A percentile compares a stretch with the other conserved stretches of the same genome.
Evolutionary conservation across 352 stramenopile species (phyloP).

Genomic region (Phytophthora foliorum): DNA sequence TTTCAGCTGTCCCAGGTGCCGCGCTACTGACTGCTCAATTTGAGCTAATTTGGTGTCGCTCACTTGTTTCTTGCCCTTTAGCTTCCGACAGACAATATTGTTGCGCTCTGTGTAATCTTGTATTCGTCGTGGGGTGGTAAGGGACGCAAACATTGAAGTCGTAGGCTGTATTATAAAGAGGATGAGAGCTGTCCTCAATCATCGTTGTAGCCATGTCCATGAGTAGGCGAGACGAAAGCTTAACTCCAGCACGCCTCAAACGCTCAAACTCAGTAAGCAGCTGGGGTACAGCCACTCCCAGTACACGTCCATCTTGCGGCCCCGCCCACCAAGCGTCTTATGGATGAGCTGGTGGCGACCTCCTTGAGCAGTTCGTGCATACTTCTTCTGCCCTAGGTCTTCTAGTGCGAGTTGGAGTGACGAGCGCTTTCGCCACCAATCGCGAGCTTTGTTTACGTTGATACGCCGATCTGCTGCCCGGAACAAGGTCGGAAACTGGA

Average conservation of each 20-base stretch:
- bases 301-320: not conserved
- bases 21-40: conserved; percentile 15
- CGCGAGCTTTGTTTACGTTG: not conserved
- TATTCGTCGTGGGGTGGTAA: not conserved
- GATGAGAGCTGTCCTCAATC: conserved; percentile 12
- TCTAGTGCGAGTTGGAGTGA: not conserved
- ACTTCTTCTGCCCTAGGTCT: not conserved
- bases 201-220: conserved; percentile 2
- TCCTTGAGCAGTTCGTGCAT: not conserved
- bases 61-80: conserved; percentile 19
- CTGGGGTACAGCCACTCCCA: not conserved
- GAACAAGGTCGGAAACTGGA: not conserved
- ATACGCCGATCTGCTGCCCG: not conserved
- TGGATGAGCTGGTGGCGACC: not conserved
- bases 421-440: not conserved
- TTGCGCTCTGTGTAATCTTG: conserved; percentile 14
- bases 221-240: not conserved
- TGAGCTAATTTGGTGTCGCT: conserved; percentile 8
- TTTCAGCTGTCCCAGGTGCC: conserved; percentile 4
- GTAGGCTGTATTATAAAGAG: not conserved
- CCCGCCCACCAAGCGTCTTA: not conserved
- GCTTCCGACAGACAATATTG: conserved; percentile 16
- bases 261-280: not conserved
- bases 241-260: not conserved
- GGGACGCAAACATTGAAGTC: not conserved